Percentiles rank a stretch among this genome's conserved stretches.
phyloP scores from a whole-genome alignment of 352 stramenopile genomes.

The Globisporangium parvum region DNA sequence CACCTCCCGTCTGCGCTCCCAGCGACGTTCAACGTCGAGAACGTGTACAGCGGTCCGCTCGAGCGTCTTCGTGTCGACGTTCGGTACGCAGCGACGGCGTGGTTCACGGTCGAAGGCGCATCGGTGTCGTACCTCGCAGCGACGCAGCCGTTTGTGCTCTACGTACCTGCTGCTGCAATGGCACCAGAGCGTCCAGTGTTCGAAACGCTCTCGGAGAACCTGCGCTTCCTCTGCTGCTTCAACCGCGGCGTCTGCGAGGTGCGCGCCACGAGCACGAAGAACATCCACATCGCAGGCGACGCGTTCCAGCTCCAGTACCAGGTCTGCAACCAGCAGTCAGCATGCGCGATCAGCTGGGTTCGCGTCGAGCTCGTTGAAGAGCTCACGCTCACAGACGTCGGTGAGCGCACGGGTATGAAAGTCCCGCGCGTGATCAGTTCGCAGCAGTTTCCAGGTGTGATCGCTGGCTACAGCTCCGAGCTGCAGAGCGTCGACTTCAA shows the following conservation, averaged over 20 bases:
- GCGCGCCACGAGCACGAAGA: slow-evolving; percentile 1
- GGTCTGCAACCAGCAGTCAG: slow-evolving; percentile 6
- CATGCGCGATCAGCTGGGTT: slow-evolving; percentile 1
- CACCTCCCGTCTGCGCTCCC: slow-evolving; percentile 7
- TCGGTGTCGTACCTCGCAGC: slow-evolving; percentile 10
- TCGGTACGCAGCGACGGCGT: slow-evolving; percentile 12
- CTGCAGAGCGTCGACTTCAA: slow-evolving; percentile 3
- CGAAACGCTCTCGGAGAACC: slow-evolving; percentile 5
- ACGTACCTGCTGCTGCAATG: slow-evolving; percentile 2
- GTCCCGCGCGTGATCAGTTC: slow-evolving; percentile 2
- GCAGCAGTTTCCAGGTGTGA: slow-evolving; percentile 7
- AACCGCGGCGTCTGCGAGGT: slow-evolving; percentile 4
- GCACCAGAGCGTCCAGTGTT: neutral
- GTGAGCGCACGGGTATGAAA: slow-evolving; percentile 3
- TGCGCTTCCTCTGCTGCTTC: slow-evolving; percentile 13
- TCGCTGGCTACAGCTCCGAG: slow-evolving; percentile 3
- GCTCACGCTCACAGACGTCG: slow-evolving; percentile 7
- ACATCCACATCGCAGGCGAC: slow-evolving; percentile 7
- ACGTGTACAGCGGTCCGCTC: slow-evolving; percentile 10
- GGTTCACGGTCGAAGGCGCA: slow-evolving; percentile 11
- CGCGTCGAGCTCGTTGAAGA: slow-evolving; percentile 13
- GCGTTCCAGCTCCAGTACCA: slow-evolving; percentile 10
- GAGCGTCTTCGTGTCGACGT: slow-evolving; percentile 10
- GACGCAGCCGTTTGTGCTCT: slow-evolving; percentile 9
- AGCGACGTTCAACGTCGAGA: slow-evolving; percentile 12